These are phyloP conservation scores for Salvia hispanica DNA, from an alignment of 257 asterid genomes.

Conservation along the genomic window DNA sequence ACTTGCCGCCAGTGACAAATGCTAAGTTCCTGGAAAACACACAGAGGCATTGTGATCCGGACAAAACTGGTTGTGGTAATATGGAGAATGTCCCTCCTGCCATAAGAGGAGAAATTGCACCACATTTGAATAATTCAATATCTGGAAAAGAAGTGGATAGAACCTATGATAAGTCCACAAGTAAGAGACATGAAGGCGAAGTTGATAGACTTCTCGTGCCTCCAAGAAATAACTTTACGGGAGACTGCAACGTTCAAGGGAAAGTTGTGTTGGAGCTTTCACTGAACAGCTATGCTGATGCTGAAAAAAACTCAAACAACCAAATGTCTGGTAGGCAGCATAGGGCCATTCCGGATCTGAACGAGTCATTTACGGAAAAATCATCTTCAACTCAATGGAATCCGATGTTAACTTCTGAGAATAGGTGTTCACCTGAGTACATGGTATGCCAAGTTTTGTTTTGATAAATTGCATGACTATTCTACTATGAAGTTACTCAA, in stretches of 20 bases:
- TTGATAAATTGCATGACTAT: conserved; percentile 3
- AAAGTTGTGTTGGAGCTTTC: conserved; percentile 60
- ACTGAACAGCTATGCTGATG: conserved; percentile 42
- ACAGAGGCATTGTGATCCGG: conserved; percentile 24
- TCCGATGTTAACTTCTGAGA: conserved; percentile 31
- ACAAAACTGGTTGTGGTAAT: conserved; percentile 26
- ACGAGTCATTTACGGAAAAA: conserved; percentile 41
- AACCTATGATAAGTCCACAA: conserved; percentile 29
- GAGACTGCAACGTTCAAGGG: conserved; percentile 37
- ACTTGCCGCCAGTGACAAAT: conserved; percentile 24
- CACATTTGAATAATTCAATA: conserved; percentile 28
- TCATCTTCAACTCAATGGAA: conserved; percentile 29
- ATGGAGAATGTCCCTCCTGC: conserved; percentile 16
- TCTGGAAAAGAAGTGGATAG: conserved; percentile 33
- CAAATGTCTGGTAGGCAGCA: conserved; percentile 31
- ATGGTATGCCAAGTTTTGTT: conserved; percentile 37
- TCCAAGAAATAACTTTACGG: conserved; percentile 35
- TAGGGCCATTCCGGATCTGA: conserved; percentile 52
- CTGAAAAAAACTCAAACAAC: conserved; percentile 32
- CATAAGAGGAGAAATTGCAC: conserved; percentile 28
- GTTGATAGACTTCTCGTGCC: conserved; percentile 29
- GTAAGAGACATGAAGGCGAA: conserved; percentile 44
- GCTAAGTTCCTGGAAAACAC: conserved; percentile 17
- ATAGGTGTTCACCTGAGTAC: conserved; percentile 25
- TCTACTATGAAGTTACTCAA: not conserved